phyloP scores from a whole-genome alignment of 148 eudicot species.

The Fagopyrum homotropicum region DNA sequence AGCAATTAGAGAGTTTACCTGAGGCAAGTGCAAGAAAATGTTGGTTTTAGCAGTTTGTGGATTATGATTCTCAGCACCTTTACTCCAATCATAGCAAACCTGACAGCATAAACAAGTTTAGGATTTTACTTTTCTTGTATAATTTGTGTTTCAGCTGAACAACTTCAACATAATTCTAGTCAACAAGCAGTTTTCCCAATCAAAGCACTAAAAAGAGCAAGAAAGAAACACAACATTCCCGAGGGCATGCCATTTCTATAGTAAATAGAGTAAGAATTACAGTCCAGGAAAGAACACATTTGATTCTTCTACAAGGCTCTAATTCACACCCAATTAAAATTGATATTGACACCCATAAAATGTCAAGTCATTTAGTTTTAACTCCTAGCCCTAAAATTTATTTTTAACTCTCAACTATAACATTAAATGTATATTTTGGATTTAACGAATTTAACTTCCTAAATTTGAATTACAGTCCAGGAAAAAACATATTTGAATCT shows the following conservation, averaged over 20 bases:
- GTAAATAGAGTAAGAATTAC: background rate
- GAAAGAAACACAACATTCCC: background rate
- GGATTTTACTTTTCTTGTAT: background rate
- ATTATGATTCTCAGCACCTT: constrained; percentile 98
- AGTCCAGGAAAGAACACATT: background rate
- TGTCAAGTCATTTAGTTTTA: no score
- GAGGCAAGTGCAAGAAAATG: constrained; percentile 68
- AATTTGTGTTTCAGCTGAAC: background rate
- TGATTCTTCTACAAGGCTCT: background rate
- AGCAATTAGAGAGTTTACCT: constrained; percentile 33
- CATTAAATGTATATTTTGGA: no score
- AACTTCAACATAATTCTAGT: background rate
- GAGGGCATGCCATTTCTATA: background rate
- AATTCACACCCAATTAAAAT: background rate
- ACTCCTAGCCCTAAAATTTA: no score
- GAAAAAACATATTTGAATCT: background rate
- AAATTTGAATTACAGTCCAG: background rate
- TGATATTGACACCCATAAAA: background rate
- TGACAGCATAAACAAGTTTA: constrained; percentile 14
- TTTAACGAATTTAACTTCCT: no score
- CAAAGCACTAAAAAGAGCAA: background rate
- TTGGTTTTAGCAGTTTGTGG: constrained; percentile 69
- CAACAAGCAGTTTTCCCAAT: background rate
- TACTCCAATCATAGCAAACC: constrained; percentile 98
- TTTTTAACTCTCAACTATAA: no score